A percentile compares a stretch with the other conserved stretches of the same genome.
Conservation (phyloP, 2,329 filamentous ascomycete species). For the Fusarium paranaense region DNA sequence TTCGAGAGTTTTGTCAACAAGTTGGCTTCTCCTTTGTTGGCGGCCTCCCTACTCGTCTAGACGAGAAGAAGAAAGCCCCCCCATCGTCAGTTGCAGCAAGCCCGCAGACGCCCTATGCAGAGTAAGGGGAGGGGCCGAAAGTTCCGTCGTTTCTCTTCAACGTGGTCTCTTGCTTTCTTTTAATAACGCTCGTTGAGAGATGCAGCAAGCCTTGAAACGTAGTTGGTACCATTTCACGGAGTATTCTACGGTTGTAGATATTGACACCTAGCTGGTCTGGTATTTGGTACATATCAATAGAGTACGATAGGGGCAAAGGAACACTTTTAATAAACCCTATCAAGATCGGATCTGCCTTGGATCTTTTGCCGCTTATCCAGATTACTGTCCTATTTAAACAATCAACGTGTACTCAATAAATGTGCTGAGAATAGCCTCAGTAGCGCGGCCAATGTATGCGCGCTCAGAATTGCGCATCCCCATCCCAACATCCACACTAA, state of each 20-base stretch:
- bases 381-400: not conserved
- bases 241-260: not conserved
- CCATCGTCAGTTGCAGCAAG: slow-evolving; percentile 12
- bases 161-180: not conserved
- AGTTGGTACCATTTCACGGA: not conserved
- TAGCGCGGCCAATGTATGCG: not conserved
- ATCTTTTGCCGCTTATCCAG: not conserved
- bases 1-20: not conserved
- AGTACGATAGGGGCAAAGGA: not conserved
- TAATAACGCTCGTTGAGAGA: not conserved
- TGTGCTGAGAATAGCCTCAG: not conserved
- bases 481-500: not conserved
- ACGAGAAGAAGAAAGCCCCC: slow-evolving; percentile 1
- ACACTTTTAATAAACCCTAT: not conserved
- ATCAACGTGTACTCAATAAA: not conserved
- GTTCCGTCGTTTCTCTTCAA: slow-evolving; percentile 6
- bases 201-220: slow-evolving; percentile 11
- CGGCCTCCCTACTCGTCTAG: slow-evolving; percentile 31
- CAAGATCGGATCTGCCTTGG: not conserved
- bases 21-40: not conserved
- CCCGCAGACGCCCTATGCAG: slow-evolving; percentile 16
- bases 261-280: not conserved
- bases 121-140: slow-evolving; percentile 6
- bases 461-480: slow-evolving; percentile 15
- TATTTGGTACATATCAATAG: not conserved